Conservation (phyloP, 139 green algal species). For the Chlamydomonas incerta region DNA sequence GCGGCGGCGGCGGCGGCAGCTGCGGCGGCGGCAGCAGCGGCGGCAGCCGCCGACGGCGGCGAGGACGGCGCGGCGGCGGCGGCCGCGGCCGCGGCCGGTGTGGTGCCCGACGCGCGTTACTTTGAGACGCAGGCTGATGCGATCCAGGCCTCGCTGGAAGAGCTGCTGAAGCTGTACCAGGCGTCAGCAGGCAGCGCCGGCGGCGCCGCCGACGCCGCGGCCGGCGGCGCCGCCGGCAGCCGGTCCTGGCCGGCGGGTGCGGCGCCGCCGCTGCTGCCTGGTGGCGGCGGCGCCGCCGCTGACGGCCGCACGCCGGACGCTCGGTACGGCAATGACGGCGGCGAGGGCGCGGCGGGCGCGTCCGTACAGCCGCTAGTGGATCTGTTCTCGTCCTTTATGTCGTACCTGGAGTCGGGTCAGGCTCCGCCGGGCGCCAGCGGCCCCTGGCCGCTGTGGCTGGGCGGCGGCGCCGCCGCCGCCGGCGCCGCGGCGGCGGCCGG, state of each 20-base stretch:
- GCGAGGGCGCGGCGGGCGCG: background rate
- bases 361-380: constrained; percentile 39
- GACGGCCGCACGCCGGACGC: background rate
- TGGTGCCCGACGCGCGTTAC: constrained; percentile 45
- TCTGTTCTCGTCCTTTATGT: constrained; percentile 49
- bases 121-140: constrained; percentile 17
- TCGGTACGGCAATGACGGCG: background rate
- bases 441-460: background rate
- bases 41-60: background rate
- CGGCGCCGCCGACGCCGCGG: background rate
- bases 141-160: constrained; percentile 6
- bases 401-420: constrained; percentile 9
- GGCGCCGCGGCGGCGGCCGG: no score
- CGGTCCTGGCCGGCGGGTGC: background rate
- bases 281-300: background rate
- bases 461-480: background rate
- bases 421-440: background rate
- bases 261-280: background rate
- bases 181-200: background rate
- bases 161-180: constrained; percentile 33
- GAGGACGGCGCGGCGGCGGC: background rate
- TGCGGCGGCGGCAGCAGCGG: background rate
- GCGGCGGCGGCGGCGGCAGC: background rate
- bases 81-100: background rate
- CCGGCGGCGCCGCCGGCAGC: background rate